Conservation (phyloP, 352 stramenopile genomes). For the Phytophthora cajani region DNA sequence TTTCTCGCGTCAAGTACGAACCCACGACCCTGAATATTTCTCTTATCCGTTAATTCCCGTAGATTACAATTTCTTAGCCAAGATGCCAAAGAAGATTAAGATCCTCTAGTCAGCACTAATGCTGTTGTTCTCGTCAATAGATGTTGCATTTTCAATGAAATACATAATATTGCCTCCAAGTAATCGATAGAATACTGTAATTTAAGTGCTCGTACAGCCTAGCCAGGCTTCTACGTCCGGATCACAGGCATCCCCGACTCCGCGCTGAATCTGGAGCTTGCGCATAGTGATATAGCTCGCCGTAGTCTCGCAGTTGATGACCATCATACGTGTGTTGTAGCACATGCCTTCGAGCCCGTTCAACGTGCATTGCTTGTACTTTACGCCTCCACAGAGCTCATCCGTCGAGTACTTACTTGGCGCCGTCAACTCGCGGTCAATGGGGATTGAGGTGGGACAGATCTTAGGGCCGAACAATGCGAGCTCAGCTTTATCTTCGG, state of each 20-base stretch:
- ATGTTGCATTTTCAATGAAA: too few species aligned
- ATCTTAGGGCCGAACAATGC: background rate
- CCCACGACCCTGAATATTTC: too few species aligned
- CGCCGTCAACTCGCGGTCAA: constrained; percentile 11
- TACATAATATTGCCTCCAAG: too few species aligned
- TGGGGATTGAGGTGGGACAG: background rate
- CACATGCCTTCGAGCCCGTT: constrained; percentile 40
- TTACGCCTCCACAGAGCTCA: constrained; percentile 33
- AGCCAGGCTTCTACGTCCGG: constrained; percentile 46
- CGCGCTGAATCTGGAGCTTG: constrained; percentile 38
- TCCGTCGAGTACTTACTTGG: constrained; percentile 32
- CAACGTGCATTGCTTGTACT: constrained; percentile 40
- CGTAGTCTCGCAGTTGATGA: constrained; percentile 36
- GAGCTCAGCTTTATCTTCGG: background rate
- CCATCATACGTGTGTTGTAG: constrained; percentile 45
- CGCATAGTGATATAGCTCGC: constrained; percentile 34
- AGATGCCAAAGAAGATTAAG: too few species aligned
- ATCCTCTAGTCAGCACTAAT: too few species aligned
- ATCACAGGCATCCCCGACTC: constrained; percentile 35
- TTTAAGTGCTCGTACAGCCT: constrained; percentile 16
- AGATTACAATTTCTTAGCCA: too few species aligned
- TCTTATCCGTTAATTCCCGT: too few species aligned
- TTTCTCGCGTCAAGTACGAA: too few species aligned
- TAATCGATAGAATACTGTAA: background rate
- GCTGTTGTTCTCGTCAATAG: too few species aligned